Conservation (phyloP, 495 filamentous ascomycete genomes). For the Apodospora peruviana region DNA sequence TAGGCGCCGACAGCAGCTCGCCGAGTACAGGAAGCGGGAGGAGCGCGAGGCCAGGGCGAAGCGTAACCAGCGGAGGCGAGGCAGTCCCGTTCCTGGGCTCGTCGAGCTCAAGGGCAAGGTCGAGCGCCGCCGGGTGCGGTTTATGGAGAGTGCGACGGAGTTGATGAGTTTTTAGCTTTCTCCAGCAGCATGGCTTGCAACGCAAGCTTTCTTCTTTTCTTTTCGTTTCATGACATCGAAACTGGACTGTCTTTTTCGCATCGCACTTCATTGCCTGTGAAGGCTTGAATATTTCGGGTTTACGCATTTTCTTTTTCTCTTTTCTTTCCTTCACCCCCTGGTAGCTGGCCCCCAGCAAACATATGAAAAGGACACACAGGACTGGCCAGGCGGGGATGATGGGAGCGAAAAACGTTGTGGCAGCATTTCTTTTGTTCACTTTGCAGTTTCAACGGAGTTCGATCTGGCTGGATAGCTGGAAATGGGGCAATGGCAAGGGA, state of each 20-base stretch:
- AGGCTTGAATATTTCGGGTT: not conserved
- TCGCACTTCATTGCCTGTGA: no score
- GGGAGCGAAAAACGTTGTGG: no score
- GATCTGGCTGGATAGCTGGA: no score
- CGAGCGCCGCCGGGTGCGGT: constrained; percentile 25
- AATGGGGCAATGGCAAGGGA: no score
- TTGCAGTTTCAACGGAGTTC: no score
- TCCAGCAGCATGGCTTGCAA: not conserved
- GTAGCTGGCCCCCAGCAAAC: no score
- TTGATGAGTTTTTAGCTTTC: not conserved
- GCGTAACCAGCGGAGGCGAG: constrained; percentile 60
- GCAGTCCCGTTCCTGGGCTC: constrained; percentile 11
- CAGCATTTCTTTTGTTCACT: no score
- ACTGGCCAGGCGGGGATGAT: no score
- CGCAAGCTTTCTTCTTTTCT: not conserved
- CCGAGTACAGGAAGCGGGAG: constrained; percentile 77
- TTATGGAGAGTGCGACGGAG: constrained; percentile 24
- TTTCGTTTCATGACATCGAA: not conserved
- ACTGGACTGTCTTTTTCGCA: not conserved
- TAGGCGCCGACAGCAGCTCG: constrained; percentile 73
- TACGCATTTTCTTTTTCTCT: not conserved
- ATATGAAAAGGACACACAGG: no score
- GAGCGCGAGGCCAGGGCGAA: constrained; percentile 75
- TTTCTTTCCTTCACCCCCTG: no score
- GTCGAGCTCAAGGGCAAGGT: constrained; percentile 15